phyloP scores from a whole-genome alignment of 225 moss, liverwort and hornwort species.

The Rhytidiadelphus loreus region DNA sequence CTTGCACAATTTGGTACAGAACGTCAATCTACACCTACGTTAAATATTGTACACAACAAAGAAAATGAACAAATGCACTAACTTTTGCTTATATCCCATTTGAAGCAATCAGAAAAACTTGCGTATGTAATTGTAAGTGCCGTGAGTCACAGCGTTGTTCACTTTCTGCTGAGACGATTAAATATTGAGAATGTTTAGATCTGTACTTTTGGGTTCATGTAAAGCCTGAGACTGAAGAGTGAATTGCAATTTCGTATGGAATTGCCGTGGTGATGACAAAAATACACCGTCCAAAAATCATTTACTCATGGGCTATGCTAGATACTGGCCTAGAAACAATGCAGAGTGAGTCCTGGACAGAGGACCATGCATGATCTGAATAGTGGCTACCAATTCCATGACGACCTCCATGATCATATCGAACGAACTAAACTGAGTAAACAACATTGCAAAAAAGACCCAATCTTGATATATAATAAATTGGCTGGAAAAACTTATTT shows the following conservation, averaged over 20 bases:
- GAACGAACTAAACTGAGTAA: neutral
- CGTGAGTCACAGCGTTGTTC: too few relatives aligned
- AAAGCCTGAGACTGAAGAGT: neutral
- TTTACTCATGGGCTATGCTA: neutral
- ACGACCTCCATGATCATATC: neutral
- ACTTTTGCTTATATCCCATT: neutral
- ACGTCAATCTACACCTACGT: too few relatives aligned
- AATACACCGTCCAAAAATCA: neutral
- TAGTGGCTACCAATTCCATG: neutral
- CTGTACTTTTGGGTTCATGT: too few relatives aligned
- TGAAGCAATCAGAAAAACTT: too few relatives aligned
- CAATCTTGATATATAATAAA: neutral
- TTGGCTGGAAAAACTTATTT: neutral
- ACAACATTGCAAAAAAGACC: too few relatives aligned
- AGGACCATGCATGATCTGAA: neutral
- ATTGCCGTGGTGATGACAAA: neutral
- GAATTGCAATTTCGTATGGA: neutral
- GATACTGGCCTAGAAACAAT: neutral
- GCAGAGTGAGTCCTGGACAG: neutral
- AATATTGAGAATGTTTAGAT: too few relatives aligned
- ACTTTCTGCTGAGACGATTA: too few relatives aligned
- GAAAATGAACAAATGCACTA: neutral
- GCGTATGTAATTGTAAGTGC: too few relatives aligned
- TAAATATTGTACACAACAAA: too few relatives aligned
- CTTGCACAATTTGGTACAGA: too few relatives aligned